Base-by-base conservation (phyloP, 768 basidiomycete species). In the Boletus fagicola region DNA sequence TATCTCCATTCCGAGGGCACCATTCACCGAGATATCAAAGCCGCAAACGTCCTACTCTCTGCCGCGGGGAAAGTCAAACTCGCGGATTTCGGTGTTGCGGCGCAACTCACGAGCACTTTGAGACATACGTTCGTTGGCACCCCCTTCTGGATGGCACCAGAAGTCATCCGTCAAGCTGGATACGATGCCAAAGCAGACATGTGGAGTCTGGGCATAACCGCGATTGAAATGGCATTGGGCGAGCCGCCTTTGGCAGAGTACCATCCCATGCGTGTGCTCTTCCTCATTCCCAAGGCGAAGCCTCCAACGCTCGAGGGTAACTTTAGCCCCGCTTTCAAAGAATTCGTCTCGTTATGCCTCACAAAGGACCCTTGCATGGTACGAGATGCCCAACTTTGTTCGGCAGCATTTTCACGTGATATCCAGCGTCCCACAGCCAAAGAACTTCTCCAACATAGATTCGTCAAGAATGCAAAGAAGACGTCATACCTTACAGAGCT, bases 21-120 rank as follows among this genome's bases (percentile, higher is more conserved):
- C 59, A 98, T 99, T 57, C 97, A 99, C 73, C 88, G 97, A 46
- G 97, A 99, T 68, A 98, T 99, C 81, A 99, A 99, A 71, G 97
- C 96, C 2, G 96, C 96, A 42, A 99, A 99, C 66, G 83, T 99
- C 53, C 80, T 98, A 7, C 82, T 98, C 28, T 93, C 92, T 5
- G 90, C 91, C 4, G 83, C 85, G 0, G 97, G 97, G 31, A 90
- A 87, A 70, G 96, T 98, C 72, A 98, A 99, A 73, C 85, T 99
- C 10, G 96, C 96, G 22, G 97, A 99, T 72, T 98, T 99, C 68
- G 97, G 97, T 60, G 97, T 99, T 24, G 96, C 97, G 8, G 97
- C 97, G 2, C 95, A 98, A 69, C 84, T 99, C 59, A 94, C 95
- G 40, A 93, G 82, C 72, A 96, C 94, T 0, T 79, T 96, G 49